Base-by-base conservation (phyloP, 768 basidiomycete genomes). In the Trametes cubensis region DNA sequence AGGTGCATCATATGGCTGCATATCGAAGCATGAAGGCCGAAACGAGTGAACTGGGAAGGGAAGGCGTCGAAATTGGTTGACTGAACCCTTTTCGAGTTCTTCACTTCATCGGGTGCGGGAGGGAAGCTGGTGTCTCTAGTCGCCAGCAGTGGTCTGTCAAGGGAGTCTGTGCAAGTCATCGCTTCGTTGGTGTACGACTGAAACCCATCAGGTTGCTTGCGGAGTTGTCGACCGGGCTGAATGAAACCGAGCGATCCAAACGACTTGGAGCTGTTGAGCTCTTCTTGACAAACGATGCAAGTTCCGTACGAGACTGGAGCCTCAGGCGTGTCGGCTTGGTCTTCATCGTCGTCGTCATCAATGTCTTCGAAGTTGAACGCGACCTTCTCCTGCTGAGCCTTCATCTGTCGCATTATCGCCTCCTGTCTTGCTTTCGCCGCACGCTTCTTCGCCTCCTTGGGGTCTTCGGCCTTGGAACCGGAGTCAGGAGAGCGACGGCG, bases 251-350 rank as follows among this genome's bases (percentile, higher is more conserved):
- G 83, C 30, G 85, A 84, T 6, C 97, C 97, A 73, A 97, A 98
- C 0, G 91, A 79, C 62, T 83, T 82, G 17, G 81, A 75, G 2
- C 81, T 71, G 66, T 85, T 90, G 54, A 98, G 83, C 62, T 95
- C 92, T 71, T 98, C 97, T 72, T 98, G 97, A 67, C 97, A 99
- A 11, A 98, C 95, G 64, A 99, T 98, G 72, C 97, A 99, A n/a
- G 89, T 90, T 2, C 96, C 96, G 62, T 87, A 89, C 14, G 88
- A 88, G 2, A 82, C 71, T 21, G 80, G 70, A 49, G 80, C 78
- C 18, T 81, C 81, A 1, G 74, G 76, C 8, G 80, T 76, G 40
- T 78, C 78, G 5, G 79, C 78, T 69, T 82, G 84, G 6, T 84
- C 82, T 1, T 84, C 84, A 6, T 92, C 92, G 6, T 88, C 88